Evolutionary conservation across 495 filamentous ascomycete genomes (phyloP).

Genomic region (Neurospora sp.): DNA sequence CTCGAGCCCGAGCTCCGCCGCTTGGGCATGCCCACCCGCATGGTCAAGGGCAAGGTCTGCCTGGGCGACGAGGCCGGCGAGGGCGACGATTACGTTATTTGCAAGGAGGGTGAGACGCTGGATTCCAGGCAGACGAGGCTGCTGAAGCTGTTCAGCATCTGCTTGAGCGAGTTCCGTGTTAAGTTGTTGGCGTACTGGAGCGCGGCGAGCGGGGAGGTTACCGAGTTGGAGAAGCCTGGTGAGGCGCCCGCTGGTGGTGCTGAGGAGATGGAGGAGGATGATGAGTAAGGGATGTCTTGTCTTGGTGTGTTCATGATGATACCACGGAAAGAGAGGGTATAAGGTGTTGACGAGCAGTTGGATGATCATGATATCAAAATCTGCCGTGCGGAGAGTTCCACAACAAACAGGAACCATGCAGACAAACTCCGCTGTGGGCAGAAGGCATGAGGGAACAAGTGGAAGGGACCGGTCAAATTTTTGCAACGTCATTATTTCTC

Average conservation of each 20-base stretch:
- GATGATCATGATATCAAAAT: too few species aligned
- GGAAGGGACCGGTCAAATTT: background rate
- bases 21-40: slow-evolving; percentile 75
- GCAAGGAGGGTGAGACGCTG: slow-evolving; percentile 68
- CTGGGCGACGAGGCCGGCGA: slow-evolving; percentile 53
- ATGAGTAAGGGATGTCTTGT: slow-evolving; percentile 6
- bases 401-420: too few species aligned
- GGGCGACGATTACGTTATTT: slow-evolving; percentile 55
- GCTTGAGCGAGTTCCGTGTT: slow-evolving; percentile 80
- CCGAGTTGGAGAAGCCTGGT: slow-evolving; percentile 44
- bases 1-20: slow-evolving; percentile 80
- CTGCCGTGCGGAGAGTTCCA: too few species aligned
- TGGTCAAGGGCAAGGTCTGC: slow-evolving; percentile 80
- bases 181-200: slow-evolving; percentile 67
- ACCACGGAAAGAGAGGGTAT: too few species aligned
- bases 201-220: slow-evolving; percentile 47
- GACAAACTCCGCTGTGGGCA: too few species aligned
- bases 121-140: slow-evolving; percentile 84
- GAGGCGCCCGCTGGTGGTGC: slow-evolving; percentile 27
- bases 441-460: too few species aligned
- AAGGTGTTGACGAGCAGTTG: too few species aligned
- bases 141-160: slow-evolving; percentile 87
- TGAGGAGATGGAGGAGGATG: slow-evolving; percentile 17
- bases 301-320: too few species aligned
- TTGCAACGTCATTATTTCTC: background rate